These are phyloP conservation scores for Tritrichomonas foetus DNA, from an alignment of 208 protist species.

Conservation along the genomic window DNA sequence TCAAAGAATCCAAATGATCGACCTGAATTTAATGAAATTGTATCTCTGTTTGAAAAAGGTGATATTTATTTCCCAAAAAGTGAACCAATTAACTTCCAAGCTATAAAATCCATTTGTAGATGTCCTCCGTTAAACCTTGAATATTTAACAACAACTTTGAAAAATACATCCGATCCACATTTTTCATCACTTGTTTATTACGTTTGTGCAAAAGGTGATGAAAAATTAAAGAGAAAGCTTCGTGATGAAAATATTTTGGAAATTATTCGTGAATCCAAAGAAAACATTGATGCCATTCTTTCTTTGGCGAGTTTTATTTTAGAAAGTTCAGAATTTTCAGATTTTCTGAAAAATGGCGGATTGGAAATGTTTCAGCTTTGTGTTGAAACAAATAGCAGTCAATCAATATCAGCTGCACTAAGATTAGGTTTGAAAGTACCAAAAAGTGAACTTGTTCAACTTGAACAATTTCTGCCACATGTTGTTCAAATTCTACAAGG, in stretches of 20 bases:
- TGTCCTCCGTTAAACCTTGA: background rate
- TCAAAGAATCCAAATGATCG: background rate
- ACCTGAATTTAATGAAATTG: conserved; percentile 8
- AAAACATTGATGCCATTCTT: background rate
- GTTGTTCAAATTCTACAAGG: background rate
- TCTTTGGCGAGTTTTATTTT: background rate
- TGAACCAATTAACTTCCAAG: background rate
- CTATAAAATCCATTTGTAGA: background rate
- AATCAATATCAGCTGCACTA: background rate
- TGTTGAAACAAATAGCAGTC: background rate
- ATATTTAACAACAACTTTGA: background rate
- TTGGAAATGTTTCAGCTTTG: background rate
- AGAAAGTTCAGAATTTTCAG: background rate
- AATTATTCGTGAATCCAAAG: background rate
- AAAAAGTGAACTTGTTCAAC: background rate
- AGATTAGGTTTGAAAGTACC: background rate
- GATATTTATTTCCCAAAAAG: conserved; percentile 5
- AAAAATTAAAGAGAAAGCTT: background rate
- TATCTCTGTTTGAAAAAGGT: background rate
- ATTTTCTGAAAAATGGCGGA: background rate
- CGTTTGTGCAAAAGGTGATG: background rate
- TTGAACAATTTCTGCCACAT: background rate
- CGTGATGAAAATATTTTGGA: background rate
- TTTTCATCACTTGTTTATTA: background rate
- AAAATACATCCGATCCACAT: background rate